These are phyloP conservation scores for Penicillium verhagenii DNA, from an alignment of 495 filamentous ascomycete genomes.

Conservation along the genomic window DNA sequence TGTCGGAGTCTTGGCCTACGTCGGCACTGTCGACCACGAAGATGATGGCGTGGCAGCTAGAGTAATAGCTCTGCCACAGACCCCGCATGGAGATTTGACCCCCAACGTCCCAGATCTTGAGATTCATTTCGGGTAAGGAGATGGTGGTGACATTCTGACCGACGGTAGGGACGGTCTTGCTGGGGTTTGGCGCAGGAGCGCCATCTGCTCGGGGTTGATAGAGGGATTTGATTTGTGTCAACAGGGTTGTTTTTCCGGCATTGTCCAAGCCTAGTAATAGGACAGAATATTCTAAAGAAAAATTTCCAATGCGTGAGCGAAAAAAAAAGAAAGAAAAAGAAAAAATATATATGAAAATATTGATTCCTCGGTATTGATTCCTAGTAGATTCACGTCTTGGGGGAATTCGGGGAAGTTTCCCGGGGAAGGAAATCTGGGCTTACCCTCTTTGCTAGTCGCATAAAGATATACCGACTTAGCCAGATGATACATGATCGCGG, in stretches of 20 bases:
- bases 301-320: not conserved
- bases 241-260: conserved; percentile 96
- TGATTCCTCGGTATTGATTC: too few relatives aligned
- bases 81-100: conserved; percentile 85
- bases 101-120: conserved; percentile 98
- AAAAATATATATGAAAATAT: too few relatives aligned
- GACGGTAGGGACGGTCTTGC: conserved; percentile 89
- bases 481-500: conserved; percentile 84
- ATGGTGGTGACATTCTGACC: conserved; percentile 96
- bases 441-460: conserved; percentile 93
- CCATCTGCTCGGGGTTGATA: conserved; percentile 65
- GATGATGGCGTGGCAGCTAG: conserved; percentile 90
- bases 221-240: conserved; percentile 89
- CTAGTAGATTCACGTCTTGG: too few relatives aligned
- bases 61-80: conserved; percentile 95
- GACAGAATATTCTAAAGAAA: conserved; percentile 89
- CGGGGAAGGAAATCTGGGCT: conserved; percentile 1
- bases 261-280: conserved; percentile 97
- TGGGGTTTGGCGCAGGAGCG: conserved; percentile 49
- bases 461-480: conserved; percentile 92
- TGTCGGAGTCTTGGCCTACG: conserved; percentile 72
- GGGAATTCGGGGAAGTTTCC: not conserved
- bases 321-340: too few relatives aligned
- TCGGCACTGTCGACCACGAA: conserved; percentile 96
- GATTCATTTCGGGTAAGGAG: conserved; percentile 82